Evolutionary conservation across 2,329 filamentous ascomycete species (phyloP), one percentile per base, ranked within the genome.

Genomic region (Aspergillus luchuensis): DNA sequence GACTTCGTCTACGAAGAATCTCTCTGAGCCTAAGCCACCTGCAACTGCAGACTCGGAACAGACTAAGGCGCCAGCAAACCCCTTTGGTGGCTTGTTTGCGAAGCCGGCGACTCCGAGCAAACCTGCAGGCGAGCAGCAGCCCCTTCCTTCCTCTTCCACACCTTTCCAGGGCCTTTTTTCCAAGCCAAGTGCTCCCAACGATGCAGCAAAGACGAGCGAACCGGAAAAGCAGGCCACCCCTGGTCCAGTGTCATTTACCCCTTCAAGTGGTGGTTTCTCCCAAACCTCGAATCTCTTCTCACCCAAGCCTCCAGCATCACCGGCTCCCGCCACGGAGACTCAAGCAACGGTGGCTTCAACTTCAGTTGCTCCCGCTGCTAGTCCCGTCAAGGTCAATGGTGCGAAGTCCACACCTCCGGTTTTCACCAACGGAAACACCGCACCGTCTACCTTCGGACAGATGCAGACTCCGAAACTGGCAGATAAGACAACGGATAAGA

Each of bases 21-120:
- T 70, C 8, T 69, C 73, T 58, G 64, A 63, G 25, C 66, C 65
- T 1, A 67, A 72, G 36, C 59, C 63, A 45, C 47, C 63, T 3
- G 49, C 61, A 8, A 45, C 65, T 33, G 45, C 57, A 10, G 62
- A 63, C 25, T 54, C 66, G 45, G 61, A 64, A 7, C 60, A 65
- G 38, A 33, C 66, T 4, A 58, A 67, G 38, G 38, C 65, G 8
- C 36, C 63, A 8, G 57, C n/a, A n/a, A 70, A 66, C 28, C 69
- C 67, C 25, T 71, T 71, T 43, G 49, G 59, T 36, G 64, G 54
- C 36, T 17, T 66, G 49, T 67, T 71, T 51, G 50, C 64, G 11
- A 68, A 66, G 30, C 62, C 61, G 21, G 48, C 64, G n/a, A 50
- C 51, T 23, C 25, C 50, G 33, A 67, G 57, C 57, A 59, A 60